Conservation (phyloP, 2,329 filamentous ascomycete species). For the Fusarium floridanum region DNA sequence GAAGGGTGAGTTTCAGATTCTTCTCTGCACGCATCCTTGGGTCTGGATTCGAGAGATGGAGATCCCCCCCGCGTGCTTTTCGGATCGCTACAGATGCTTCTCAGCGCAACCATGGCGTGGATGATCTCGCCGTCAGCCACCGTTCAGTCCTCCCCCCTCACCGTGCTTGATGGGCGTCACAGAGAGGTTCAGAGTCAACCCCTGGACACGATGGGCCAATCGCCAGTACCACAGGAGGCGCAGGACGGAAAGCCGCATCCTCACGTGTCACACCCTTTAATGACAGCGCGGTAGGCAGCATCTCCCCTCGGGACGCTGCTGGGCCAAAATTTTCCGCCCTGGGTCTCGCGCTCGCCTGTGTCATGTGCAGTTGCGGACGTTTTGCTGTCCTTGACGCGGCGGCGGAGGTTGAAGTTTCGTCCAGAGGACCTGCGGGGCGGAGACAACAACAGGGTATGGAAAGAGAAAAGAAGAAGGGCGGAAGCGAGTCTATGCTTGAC, state of each 20-base stretch:
- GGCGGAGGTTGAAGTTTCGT: constrained; percentile 9
- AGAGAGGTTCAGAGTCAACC: constrained; percentile 23
- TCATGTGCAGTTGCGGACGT: constrained; percentile 22
- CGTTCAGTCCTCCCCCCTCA: constrained; percentile 11
- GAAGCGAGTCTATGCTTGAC: constrained; percentile 22
- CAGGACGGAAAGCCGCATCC: constrained; percentile 29
- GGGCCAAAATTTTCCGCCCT: constrained; percentile 41
- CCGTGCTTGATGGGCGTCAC: constrained; percentile 24
- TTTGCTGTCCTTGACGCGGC: constrained; percentile 13
- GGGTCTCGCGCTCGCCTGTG: constrained; percentile 26
- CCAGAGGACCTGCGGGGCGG: constrained; percentile 20
- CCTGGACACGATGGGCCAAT: constrained; percentile 34
- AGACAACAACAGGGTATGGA: constrained; percentile 5
- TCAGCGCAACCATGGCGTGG: constrained; percentile 14
- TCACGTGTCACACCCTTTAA: constrained; percentile 39
- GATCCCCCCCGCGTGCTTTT: constrained; percentile 19
- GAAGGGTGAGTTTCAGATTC: constrained; percentile 26
- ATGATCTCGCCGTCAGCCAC: constrained; percentile 30
- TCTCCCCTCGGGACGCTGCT: constrained; percentile 37
- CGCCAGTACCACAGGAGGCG: constrained; percentile 22
- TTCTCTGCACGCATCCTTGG: constrained; percentile 32
- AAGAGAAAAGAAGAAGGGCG: constrained; percentile 6
- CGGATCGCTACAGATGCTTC: constrained; percentile 33
- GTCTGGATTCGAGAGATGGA: constrained; percentile 31
- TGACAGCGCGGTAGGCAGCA: constrained; percentile 43